Conservation (phyloP, 2,329 filamentous ascomycete species). For the Zymoseptoria brevis region DNA sequence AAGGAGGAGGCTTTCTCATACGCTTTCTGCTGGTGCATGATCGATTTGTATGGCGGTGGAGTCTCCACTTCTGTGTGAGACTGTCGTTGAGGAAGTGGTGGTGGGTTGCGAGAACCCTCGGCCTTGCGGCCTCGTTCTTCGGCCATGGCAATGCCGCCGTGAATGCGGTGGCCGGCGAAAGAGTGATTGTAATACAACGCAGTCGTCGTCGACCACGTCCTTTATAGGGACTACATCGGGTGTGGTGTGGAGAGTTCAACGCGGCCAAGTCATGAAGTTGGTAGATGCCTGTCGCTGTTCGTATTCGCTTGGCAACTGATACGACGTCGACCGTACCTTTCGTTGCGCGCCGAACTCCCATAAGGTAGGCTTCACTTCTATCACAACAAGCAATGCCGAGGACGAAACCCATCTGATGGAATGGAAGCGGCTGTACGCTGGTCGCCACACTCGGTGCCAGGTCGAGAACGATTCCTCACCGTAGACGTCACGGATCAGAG, state of each 20-base stretch:
- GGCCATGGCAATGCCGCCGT: neutral
- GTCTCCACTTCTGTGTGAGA: conserved; percentile 3
- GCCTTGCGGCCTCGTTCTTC: neutral
- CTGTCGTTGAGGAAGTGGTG: conserved; percentile 5
- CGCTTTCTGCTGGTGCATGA: conserved; percentile 12
- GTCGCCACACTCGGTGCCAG: conserved; percentile 50
- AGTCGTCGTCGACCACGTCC: neutral
- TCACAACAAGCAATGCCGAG: neutral
- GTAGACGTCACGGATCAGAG: conserved; percentile 54
- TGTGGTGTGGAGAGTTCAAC: neutral
- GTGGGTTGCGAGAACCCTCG: neutral
- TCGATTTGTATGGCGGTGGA: conserved; percentile 12
- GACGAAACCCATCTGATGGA: neutral
- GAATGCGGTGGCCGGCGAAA: neutral
- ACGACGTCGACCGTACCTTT: neutral
- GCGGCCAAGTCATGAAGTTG: neutral
- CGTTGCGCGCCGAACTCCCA: neutral
- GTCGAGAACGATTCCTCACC: conserved; percentile 50
- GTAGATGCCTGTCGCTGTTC: neutral
- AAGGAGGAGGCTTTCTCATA: conserved; percentile 9
- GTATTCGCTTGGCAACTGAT: neutral
- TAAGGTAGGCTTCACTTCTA: neutral
- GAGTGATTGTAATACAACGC: neutral
- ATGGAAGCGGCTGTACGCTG: conserved; percentile 51
- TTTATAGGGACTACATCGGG: neutral